phyloP scores from a whole-genome alignment of 2,329 filamentous ascomycete species.

The Dissoconium aciculare region DNA sequence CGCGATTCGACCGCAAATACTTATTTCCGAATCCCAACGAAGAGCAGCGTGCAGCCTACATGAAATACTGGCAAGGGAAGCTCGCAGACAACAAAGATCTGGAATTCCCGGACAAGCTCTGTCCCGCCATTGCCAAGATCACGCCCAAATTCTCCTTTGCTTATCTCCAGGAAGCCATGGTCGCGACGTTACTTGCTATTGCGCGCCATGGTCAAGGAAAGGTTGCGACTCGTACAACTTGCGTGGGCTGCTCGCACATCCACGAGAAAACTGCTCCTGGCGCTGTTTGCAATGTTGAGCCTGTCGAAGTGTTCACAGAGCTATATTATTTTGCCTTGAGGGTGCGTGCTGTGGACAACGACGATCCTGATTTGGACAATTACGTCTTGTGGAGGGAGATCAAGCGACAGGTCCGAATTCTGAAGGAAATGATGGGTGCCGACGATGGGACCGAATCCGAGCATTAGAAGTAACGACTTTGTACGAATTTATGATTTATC shows the following conservation, averaged over 20 bases:
- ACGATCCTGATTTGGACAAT: slow-evolving; percentile 33
- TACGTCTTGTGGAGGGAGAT: slow-evolving; percentile 46
- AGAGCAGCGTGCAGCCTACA: slow-evolving; percentile 43
- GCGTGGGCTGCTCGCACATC: background rate
- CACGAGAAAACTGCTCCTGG: slow-evolving; percentile 6
- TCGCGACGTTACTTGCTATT: slow-evolving; percentile 46
- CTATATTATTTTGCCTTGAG: slow-evolving; percentile 19
- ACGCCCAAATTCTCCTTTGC: slow-evolving; percentile 54
- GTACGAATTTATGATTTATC: no score
- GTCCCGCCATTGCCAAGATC: slow-evolving; percentile 44
- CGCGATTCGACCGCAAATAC: slow-evolving; percentile 53
- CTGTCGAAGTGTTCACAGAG: slow-evolving; percentile 14
- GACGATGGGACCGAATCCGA: no score
- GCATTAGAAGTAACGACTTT: no score
- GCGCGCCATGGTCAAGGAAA: slow-evolving; percentile 26
- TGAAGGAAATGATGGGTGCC: slow-evolving; percentile 43
- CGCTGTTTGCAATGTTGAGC: slow-evolving; percentile 13
- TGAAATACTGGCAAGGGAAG: slow-evolving; percentile 48
- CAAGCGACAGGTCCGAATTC: slow-evolving; percentile 46
- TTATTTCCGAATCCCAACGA: slow-evolving; percentile 44
- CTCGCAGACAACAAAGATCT: slow-evolving; percentile 42
- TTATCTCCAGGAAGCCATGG: slow-evolving; percentile 55
- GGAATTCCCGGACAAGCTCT: slow-evolving; percentile 46
- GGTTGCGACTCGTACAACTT: no score
- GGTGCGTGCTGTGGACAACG: slow-evolving; percentile 20